Conservation (phyloP, 2,329 filamentous ascomycete genomes). For the Cladophialophora chaetospira region DNA sequence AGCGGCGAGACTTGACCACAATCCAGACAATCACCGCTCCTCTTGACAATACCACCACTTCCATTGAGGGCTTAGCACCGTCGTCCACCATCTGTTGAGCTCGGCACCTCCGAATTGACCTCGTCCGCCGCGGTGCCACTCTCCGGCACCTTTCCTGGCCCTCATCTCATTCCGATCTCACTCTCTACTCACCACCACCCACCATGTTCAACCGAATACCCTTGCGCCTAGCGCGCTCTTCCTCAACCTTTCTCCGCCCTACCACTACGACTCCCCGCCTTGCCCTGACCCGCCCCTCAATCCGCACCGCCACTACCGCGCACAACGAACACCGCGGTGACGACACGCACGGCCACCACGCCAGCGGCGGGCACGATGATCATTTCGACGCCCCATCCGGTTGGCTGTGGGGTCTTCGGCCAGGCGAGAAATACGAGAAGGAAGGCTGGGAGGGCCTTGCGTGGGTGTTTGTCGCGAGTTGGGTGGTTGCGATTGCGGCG, state of each 20-base stretch:
- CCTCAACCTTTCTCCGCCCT: not conserved
- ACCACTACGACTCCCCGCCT: not conserved
- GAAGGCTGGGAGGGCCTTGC: constrained; percentile 80
- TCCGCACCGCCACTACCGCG: constrained; percentile 8
- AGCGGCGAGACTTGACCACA: not conserved
- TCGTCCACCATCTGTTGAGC: too few relatives aligned
- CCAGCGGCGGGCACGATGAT: constrained; percentile 28
- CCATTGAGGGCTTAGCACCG: too few relatives aligned
- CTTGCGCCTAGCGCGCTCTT: constrained; percentile 8
- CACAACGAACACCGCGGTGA: constrained; percentile 13
- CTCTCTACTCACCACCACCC: not conserved
- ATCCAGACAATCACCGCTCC: not conserved
- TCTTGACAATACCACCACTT: too few relatives aligned
- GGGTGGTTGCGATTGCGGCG: constrained; percentile 72
- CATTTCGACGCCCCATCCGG: constrained; percentile 88
- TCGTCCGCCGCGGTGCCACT: not conserved
- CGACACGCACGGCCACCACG: constrained; percentile 16
- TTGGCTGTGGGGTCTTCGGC: constrained; percentile 92
- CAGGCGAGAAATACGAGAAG: constrained; percentile 91
- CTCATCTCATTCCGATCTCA: not conserved
- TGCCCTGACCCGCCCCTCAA: constrained; percentile 4
- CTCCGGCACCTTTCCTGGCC: not conserved
- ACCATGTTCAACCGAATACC: constrained; percentile 10
- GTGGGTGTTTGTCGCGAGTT: constrained; percentile 67
- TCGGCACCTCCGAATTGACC: not conserved